Conservation (phyloP, 331 rosid species). For the Erythrophleum ivorense region DNA sequence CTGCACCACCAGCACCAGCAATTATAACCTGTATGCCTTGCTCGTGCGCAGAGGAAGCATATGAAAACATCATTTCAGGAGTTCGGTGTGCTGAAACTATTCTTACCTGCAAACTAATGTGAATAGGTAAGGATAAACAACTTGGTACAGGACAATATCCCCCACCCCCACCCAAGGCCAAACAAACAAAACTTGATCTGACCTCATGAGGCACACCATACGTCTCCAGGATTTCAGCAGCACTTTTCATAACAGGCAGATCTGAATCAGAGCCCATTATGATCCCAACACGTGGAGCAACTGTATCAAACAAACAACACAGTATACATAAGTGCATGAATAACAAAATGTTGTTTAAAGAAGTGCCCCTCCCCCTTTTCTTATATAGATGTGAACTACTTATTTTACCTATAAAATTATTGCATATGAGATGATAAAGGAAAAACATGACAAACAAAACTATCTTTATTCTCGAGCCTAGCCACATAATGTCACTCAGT, state of each 20-base stretch:
- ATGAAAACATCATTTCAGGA: conserved; percentile 82
- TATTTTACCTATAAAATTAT: not conserved
- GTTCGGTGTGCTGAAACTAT: conserved; percentile 95
- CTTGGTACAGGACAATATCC: not conserved
- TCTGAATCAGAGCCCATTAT: conserved; percentile 98
- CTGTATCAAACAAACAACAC: conserved; percentile 49
- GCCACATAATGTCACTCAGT: conserved; percentile 25
- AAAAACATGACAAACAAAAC: not conserved
- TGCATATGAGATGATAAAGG: not conserved
- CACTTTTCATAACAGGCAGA: conserved; percentile 88
- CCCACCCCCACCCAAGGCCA: not conserved
- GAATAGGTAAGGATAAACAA: conserved; percentile 29
- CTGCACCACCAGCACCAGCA: conserved; percentile 98
- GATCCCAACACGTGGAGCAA: conserved; percentile 74
- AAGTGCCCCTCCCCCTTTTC: conserved; percentile 8
- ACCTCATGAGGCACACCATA: conserved; percentile 91
- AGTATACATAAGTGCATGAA: conserved; percentile 24
- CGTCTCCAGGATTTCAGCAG: conserved; percentile 73
- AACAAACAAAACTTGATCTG: conserved; percentile 25
- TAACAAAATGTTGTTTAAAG: conserved; percentile 18
- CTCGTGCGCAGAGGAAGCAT: conserved; percentile 68
- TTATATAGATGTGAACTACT: not conserved
- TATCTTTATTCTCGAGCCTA: conserved; percentile 4
- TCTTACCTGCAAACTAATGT: conserved; percentile 59
- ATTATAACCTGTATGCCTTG: conserved; percentile 83